phyloP scores from a whole-genome alignment of 768 basidiomycete species.

The Boletus subcaerulescens region DNA sequence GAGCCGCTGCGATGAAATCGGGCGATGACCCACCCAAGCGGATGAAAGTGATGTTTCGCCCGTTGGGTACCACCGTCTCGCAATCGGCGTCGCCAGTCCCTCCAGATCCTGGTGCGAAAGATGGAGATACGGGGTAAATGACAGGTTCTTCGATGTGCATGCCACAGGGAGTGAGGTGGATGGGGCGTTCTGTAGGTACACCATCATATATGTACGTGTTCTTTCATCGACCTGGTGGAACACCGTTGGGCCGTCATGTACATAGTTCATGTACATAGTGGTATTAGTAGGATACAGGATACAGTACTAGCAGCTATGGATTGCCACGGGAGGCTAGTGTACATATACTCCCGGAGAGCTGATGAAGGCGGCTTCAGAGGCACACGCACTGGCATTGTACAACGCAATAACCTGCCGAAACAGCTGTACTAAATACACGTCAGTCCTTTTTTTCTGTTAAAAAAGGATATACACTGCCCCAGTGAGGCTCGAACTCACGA shows the following conservation, averaged over 20 bases:
- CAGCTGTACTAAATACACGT: too few relatives aligned
- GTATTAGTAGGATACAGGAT: not conserved
- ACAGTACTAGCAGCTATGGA: not conserved
- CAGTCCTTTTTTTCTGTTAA: too few relatives aligned
- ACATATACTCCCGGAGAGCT: not conserved
- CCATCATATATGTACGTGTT: slow-evolving; percentile 6
- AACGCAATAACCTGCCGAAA: too few relatives aligned
- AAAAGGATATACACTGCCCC: slow-evolving; percentile 36
- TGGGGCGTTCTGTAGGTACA: slow-evolving; percentile 1
- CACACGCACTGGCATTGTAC: too few relatives aligned
- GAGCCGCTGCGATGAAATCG: slow-evolving; percentile 26
- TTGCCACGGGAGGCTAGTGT: too few relatives aligned
- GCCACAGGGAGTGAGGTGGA: slow-evolving; percentile 18
- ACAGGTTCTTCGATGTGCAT: not conserved
- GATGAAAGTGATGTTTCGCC: slow-evolving; percentile 70
- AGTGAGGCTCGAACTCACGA: slow-evolving; percentile 54
- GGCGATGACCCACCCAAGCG: slow-evolving; percentile 56
- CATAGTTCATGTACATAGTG: slow-evolving; percentile 10
- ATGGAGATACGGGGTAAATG: slow-evolving; percentile 67
- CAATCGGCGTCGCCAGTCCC: slow-evolving; percentile 41
- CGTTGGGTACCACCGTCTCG: slow-evolving; percentile 25
- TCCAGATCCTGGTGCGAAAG: slow-evolving; percentile 67
- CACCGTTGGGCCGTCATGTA: slow-evolving; percentile 4
- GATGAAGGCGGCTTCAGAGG: too few relatives aligned
- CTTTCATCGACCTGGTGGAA: slow-evolving; percentile 3